A percentile compares a stretch with the other conserved stretches of the same genome.
Conservation (phyloP, 345 rosid genomes). For the Ceriops decandra region DNA sequence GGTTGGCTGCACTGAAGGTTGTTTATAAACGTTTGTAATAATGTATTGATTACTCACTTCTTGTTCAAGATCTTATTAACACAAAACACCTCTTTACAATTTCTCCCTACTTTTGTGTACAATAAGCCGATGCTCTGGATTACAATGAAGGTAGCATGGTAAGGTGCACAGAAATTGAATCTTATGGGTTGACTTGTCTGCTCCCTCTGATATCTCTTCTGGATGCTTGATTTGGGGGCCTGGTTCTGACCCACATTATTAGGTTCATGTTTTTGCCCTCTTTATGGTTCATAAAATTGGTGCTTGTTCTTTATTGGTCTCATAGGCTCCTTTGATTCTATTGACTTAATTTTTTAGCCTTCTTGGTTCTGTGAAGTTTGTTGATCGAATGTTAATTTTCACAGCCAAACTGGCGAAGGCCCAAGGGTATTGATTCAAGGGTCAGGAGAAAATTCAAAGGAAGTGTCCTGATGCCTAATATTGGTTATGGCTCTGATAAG, state of each 20-base stretch:
- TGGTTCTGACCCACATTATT: conserved; percentile 12
- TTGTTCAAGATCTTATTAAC: too few species aligned
- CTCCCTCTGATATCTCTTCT: conserved; percentile 9
- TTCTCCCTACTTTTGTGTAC: conserved; percentile 1
- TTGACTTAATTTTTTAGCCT: neutral
- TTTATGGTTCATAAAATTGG: too few species aligned
- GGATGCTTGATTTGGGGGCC: conserved; percentile 19
- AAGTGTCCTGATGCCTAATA: conserved; percentile 58
- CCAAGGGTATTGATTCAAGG: conserved; percentile 75
- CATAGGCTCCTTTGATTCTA: neutral
- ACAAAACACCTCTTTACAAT: too few species aligned
- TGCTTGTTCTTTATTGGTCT: neutral
- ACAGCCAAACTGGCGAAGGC: conserved; percentile 57
- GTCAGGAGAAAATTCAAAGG: conserved; percentile 78
- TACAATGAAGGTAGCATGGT: conserved; percentile 17
- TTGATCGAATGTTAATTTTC: neutral
- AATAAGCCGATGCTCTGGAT: conserved; percentile 25
- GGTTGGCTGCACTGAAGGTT: too few species aligned
- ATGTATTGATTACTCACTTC: too few species aligned
- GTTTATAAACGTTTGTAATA: neutral
- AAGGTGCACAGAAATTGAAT: conserved; percentile 15
- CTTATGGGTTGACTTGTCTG: conserved; percentile 17
- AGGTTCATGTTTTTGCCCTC: too few species aligned
- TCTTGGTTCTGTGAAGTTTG: neutral
- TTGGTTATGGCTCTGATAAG: conserved; percentile 65